Percentiles rank a stretch among this genome's conserved stretches.
Evolutionary conservation across 2,329 filamentous ascomycete species (phyloP).

Genomic region (Delphinella strobiligena): DNA sequence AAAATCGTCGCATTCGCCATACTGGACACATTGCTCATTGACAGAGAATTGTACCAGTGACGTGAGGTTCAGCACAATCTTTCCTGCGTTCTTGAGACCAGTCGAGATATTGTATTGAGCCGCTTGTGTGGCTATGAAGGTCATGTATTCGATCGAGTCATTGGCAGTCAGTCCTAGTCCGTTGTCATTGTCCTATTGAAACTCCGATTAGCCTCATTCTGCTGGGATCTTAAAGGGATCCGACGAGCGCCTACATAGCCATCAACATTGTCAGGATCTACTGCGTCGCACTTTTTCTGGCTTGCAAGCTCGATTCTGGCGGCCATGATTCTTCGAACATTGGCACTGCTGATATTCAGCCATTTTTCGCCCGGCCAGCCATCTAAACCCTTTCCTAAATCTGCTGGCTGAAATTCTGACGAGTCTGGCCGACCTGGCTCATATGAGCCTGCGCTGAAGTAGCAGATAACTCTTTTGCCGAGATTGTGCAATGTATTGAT

Average conservation of each 20-base stretch:
- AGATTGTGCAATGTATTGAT: slow-evolving; percentile 37
- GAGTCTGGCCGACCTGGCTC: slow-evolving; percentile 52
- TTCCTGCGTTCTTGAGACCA: slow-evolving; percentile 57
- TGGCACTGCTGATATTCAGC: slow-evolving; percentile 46
- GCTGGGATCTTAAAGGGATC: background rate
- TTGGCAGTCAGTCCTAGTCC: slow-evolving; percentile 46
- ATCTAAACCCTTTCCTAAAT: slow-evolving; percentile 46
- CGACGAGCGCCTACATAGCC: slow-evolving; percentile 9
- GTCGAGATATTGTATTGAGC: slow-evolving; percentile 44
- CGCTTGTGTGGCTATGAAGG: slow-evolving; percentile 47
- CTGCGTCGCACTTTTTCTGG: slow-evolving; percentile 25
- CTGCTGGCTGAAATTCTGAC: slow-evolving; percentile 38
- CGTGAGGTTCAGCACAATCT: slow-evolving; percentile 42
- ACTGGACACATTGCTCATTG: slow-evolving; percentile 57
- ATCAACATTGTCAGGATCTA: slow-evolving; percentile 21
- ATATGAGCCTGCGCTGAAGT: slow-evolving; percentile 61
- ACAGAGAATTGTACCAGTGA: slow-evolving; percentile 51
- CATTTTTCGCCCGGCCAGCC: slow-evolving; percentile 59
- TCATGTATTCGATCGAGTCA: slow-evolving; percentile 47
- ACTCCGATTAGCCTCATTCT: background rate
- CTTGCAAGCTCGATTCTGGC: slow-evolving; percentile 46
- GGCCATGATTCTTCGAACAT: slow-evolving; percentile 54
- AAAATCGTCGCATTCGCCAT: slow-evolving; percentile 48
- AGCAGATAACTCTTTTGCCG: slow-evolving; percentile 57
- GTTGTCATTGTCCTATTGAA: slow-evolving; percentile 39